phyloP scores from a whole-genome alignment of 305 asterid genomes.

The Fraxinus baroniana region DNA sequence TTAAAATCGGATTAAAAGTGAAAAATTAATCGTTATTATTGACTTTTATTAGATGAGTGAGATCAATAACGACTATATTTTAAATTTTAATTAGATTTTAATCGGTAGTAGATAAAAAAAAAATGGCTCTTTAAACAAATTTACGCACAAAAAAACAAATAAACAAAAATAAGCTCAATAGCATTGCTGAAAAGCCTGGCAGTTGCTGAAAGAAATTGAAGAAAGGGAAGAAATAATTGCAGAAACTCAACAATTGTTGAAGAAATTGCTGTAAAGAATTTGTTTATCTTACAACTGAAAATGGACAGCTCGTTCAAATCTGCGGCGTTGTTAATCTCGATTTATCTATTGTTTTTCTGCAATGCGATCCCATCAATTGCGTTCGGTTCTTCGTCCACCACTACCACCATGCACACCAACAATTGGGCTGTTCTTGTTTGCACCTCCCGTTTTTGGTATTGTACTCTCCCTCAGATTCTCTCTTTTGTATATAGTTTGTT shows the following conservation, averaged over 20 bases:
- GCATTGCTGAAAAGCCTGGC: not conserved
- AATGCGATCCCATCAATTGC: slow-evolving; percentile 39
- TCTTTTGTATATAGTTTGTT: not conserved
- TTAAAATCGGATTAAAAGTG: too few relatives aligned
- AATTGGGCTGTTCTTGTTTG: slow-evolving; percentile 96
- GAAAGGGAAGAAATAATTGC: not conserved
- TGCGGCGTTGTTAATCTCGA: slow-evolving; percentile 19
- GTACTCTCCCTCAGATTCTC: slow-evolving; percentile 15
- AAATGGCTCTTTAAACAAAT: not conserved
- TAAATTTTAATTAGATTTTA: too few relatives aligned
- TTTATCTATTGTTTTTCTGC: slow-evolving; percentile 32
- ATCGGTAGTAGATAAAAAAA: too few relatives aligned
- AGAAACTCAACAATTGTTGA: not conserved
- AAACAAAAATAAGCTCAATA: not conserved
- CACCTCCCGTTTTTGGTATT: slow-evolving; percentile 94
- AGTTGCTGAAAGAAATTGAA: not conserved
- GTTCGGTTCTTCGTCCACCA: slow-evolving; percentile 33
- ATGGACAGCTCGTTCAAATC: slow-evolving; percentile 32
- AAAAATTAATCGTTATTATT: too few relatives aligned
- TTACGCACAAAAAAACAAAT: not conserved
- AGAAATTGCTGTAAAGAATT: not conserved
- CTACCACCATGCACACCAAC: slow-evolving; percentile 83
- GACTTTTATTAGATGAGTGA: too few relatives aligned
- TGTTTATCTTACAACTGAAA: not conserved
- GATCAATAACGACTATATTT: too few relatives aligned